These are phyloP conservation scores for Lunularia cruciata DNA, from an alignment of 225 moss, liverwort and hornwort genomes.

Conservation along the genomic window DNA sequence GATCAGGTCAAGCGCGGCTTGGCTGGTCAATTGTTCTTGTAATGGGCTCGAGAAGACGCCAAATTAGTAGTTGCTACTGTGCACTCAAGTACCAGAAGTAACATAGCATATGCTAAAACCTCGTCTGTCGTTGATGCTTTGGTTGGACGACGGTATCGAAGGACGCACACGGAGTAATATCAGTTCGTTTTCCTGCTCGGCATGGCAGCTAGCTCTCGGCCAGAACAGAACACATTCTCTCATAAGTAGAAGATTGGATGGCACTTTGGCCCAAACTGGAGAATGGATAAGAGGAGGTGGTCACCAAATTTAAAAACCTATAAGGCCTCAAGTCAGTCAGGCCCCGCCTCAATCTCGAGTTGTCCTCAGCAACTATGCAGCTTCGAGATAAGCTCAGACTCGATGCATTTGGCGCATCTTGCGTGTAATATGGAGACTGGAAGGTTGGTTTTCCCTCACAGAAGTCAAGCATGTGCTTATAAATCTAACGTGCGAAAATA, in stretches of 20 bases:
- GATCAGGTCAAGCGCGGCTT: background rate
- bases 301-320: background rate
- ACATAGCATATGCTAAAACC: background rate
- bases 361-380: too few relatives aligned
- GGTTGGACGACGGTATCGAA: background rate
- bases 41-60: background rate
- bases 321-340: background rate
- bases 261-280: background rate
- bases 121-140: background rate
- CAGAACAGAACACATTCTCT: too few relatives aligned
- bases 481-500: background rate
- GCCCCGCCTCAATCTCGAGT: too few relatives aligned
- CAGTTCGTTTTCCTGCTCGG: background rate
- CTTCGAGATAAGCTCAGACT: background rate
- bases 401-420: background rate
- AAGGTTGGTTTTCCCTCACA: background rate
- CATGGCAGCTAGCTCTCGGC: background rate
- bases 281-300: constrained; percentile 3
- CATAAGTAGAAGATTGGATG: background rate
- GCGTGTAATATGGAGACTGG: background rate
- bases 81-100: background rate
- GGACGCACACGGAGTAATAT: too few relatives aligned
- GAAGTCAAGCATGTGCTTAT: constrained; percentile 6
- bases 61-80: background rate
- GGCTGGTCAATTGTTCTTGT: background rate